These are phyloP conservation scores for Zygotorulaspora chibaensis DNA, from an alignment of 805 yeast species.

Conservation along the genomic window DNA sequence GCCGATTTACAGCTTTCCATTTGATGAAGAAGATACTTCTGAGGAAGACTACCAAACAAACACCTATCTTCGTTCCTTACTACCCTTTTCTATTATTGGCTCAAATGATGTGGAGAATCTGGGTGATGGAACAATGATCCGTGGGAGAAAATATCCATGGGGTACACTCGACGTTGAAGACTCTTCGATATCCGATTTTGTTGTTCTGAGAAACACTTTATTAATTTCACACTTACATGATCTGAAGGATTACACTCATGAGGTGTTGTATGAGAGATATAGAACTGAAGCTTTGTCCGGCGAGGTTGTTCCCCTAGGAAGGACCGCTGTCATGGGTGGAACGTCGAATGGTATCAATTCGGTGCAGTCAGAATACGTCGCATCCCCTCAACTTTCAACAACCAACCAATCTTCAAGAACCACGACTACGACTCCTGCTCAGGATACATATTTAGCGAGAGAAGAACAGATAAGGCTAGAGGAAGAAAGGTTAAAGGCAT, in stretches of 20 bases:
- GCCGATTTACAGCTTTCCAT: constrained; percentile 72
- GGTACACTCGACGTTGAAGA: constrained; percentile 61
- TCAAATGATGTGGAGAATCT: constrained; percentile 58
- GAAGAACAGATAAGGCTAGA: constrained; percentile 88
- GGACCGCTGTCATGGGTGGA: constrained; percentile 28
- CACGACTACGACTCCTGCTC: constrained; percentile 8
- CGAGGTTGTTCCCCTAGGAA: constrained; percentile 32
- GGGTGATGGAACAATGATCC: constrained; percentile 37
- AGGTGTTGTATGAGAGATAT: constrained; percentile 79
- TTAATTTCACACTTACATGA: constrained; percentile 83
- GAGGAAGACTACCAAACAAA: constrained; percentile 64
- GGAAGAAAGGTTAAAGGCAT: constrained; percentile 81
- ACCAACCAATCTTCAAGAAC: constrained; percentile 7
- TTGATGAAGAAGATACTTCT: constrained; percentile 49
- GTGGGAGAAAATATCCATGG: constrained; percentile 57
- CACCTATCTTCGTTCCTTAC: constrained; percentile 55
- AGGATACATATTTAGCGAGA: constrained; percentile 53
- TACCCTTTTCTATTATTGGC: constrained; percentile 68
- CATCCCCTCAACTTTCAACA: constrained; percentile 13
- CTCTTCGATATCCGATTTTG: constrained; percentile 74
- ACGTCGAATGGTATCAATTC: constrained; percentile 16
- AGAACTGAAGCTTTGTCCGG: constrained; percentile 82
- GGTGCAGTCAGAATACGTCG: constrained; percentile 9
- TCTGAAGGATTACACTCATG: constrained; percentile 84
- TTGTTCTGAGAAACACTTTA: constrained; percentile 71